These are phyloP conservation scores for Raffaelea ambrosiae DNA, from an alignment of 2,329 filamentous ascomycete genomes.

Conservation along the genomic window DNA sequence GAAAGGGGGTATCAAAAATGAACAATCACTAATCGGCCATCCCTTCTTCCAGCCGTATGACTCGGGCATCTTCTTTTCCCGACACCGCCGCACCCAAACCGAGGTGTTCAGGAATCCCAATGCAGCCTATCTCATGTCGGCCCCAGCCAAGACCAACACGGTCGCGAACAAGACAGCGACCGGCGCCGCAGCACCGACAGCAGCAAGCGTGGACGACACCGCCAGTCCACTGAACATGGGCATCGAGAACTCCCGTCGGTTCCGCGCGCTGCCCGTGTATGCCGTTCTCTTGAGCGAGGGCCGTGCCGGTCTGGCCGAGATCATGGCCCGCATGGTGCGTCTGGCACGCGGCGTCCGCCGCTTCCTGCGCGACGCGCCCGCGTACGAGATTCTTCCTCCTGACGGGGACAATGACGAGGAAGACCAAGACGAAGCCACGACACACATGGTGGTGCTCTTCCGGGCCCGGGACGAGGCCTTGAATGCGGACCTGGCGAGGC, in stretches of 20 bases:
- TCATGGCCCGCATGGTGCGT: slow-evolving; percentile 64
- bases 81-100: slow-evolving; percentile 47
- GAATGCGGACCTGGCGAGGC: slow-evolving; percentile 59
- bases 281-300: slow-evolving; percentile 71
- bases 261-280: slow-evolving; percentile 85
- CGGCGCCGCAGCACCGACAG: slow-evolving; percentile 21
- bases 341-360: slow-evolving; percentile 60
- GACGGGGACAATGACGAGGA: slow-evolving; percentile 9
- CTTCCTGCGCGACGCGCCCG: slow-evolving; percentile 51
- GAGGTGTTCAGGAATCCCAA: slow-evolving; percentile 75
- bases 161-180: no score
- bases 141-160: slow-evolving; percentile 17
- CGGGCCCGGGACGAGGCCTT: slow-evolving; percentile 55
- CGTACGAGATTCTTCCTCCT: slow-evolving; percentile 58
- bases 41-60: slow-evolving; percentile 60
- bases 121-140: slow-evolving; percentile 63
- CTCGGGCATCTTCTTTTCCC: slow-evolving; percentile 80
- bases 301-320: slow-evolving; percentile 53
- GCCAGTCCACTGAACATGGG: slow-evolving; percentile 81
- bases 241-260: slow-evolving; percentile 83
- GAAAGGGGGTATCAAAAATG: not conserved
- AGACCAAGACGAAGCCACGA: no score
- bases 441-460: slow-evolving; percentile 47
- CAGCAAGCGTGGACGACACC: slow-evolving; percentile 42
- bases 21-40: no score